Evolutionary conservation across 352 stramenopile genomes (phyloP), one percentile per base, ranked within the genome.

Genomic region (Globisporangium rhizosaccharum): DNA sequence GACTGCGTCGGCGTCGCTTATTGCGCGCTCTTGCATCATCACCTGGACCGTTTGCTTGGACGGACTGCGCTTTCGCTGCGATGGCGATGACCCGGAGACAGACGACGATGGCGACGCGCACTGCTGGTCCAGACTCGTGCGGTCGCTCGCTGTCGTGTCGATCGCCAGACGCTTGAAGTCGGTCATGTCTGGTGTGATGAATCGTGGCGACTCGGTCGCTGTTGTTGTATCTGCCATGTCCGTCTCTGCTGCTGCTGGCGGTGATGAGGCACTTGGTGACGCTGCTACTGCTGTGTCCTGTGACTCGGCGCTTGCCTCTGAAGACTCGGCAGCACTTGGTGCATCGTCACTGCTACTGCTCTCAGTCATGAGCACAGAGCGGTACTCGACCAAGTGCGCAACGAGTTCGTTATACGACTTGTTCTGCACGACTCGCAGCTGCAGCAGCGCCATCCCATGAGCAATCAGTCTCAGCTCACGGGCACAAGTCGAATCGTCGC

Each of bases 401-500:
- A 99, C 88, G 28, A 99, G 75, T 59, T 99, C 92, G 76, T 99
- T 99, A 79, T 99, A 99, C 48, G 89, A 98, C 64, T 96, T 96
- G 57, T 85, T 83, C 37, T 82, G 79, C 54, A 98, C 73, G 5
- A 97, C 76, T 28, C 72, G 65, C 57, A 82, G 64, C 79, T 88
- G 44, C 9, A 39, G 33, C 33, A 39, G 33, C 33, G 7, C 33
- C 28, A 33, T 3, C 28, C 2, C 28, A 33, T 33, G 28, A 6
- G 6, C 28, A 3, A 3, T 33, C 28, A 33, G 28, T 33, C 28
- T 23, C 23, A 23, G 0, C 23, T 23, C 23, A 23, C 23, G 23
- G 23, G 23, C 23, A 23, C 23, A 23, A 23, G 23, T 23, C 23
- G 23, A 23, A 23, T 23, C 23, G 23, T 23, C 14, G 37, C 9